Conservation (phyloP, 495 filamentous ascomycete genomes). For the Aspergillus campestris region DNA sequence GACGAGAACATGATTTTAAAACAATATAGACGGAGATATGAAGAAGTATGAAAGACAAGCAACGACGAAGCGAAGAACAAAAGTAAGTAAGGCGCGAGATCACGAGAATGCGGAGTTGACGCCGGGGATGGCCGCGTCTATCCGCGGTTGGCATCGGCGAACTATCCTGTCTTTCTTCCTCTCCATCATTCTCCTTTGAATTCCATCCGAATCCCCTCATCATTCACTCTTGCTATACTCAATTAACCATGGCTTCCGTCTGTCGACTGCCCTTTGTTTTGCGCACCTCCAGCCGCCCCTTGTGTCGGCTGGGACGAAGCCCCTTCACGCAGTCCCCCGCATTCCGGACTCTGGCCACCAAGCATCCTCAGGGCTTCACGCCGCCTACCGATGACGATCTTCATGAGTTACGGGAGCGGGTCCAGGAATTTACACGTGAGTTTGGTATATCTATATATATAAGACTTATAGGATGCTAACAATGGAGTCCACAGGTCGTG, state of each 20-base stretch:
- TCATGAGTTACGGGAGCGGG: slow-evolving; percentile 74
- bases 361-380: slow-evolving; percentile 77
- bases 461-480: not conserved
- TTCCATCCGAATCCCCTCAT: not conserved
- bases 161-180: not conserved
- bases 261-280: slow-evolving; percentile 21
- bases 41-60: slow-evolving; percentile 1
- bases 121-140: slow-evolving; percentile 36
- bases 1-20: slow-evolving; percentile 1
- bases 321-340: slow-evolving; percentile 23
- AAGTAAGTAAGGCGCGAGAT: slow-evolving; percentile 10
- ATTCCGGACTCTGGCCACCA: slow-evolving; percentile 47
- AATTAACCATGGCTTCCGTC: slow-evolving; percentile 24
- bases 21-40: slow-evolving; percentile 1
- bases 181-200: not conserved
- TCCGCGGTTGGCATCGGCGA: slow-evolving; percentile 17
- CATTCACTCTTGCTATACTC: not conserved
- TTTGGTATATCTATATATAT: not conserved
- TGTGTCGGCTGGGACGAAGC: slow-evolving; percentile 13
- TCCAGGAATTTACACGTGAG: slow-evolving; percentile 80
- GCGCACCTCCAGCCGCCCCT: slow-evolving; percentile 21
- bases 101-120: slow-evolving; percentile 30
- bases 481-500: slow-evolving; percentile 25
- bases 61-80: slow-evolving; percentile 9
- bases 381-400: slow-evolving; percentile 71